Percentiles rank a stretch among this genome's conserved stretches.
Evolutionary conservation across 169 alveolate species (phyloP).

Genomic region (Plasmodium coatneyi): DNA sequence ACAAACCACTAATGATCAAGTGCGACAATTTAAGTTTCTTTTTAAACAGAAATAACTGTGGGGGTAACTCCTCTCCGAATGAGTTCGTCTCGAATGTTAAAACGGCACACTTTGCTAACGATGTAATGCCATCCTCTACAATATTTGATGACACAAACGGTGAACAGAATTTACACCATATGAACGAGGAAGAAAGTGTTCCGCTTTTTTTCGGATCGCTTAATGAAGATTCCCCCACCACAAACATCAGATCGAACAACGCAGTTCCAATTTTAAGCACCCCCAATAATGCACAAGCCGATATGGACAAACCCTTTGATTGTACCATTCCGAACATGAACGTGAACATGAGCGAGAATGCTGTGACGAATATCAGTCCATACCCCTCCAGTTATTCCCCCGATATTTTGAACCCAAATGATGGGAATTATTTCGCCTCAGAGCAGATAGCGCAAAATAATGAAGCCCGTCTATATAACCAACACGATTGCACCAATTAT

Average conservation of each 20-base stretch:
- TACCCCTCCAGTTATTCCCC: not conserved
- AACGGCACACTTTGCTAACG: not conserved
- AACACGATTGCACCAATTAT: not conserved
- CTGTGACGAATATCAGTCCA: not conserved
- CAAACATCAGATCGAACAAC: not conserved
- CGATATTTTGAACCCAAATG: not conserved
- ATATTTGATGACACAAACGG: not conserved
- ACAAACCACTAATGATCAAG: slow-evolving; percentile 33
- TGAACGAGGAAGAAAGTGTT: not conserved
- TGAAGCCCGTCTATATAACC: not conserved
- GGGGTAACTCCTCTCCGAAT: not conserved
- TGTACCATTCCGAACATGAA: not conserved
- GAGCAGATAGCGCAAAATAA: not conserved
- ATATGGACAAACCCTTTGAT: not conserved
- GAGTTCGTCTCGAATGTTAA: not conserved
- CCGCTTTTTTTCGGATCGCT: not conserved
- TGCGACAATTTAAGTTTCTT: slow-evolving; percentile 19
- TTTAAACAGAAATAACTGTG: slow-evolving; percentile 10
- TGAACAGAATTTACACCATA: not conserved
- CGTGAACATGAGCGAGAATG: not conserved
- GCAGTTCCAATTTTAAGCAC: not conserved
- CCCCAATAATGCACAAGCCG: not conserved
- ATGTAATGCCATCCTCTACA: not conserved
- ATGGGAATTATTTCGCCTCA: not conserved
- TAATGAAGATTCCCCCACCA: not conserved